Evolutionary conservation across 495 filamentous ascomycete genomes (phyloP).

Genomic region (Talaromyces ruber): DNA sequence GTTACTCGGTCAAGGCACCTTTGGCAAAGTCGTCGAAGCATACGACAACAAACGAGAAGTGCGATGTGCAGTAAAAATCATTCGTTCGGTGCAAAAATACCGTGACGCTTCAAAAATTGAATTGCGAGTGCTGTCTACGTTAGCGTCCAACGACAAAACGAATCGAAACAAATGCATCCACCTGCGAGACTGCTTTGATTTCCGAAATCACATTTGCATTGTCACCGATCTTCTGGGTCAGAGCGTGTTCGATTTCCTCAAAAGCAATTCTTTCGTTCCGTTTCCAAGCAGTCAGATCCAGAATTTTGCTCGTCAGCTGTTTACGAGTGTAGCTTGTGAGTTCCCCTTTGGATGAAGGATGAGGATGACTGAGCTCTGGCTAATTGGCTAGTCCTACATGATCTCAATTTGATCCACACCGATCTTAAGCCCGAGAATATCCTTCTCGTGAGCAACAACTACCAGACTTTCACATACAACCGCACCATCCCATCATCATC

Average conservation of each 20-base stretch:
- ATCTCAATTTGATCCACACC: slow-evolving; percentile 96
- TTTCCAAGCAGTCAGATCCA: slow-evolving; percentile 99
- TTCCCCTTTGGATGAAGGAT: slow-evolving; percentile 10
- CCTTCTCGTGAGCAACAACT: slow-evolving; percentile 77
- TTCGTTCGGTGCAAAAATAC: slow-evolving; percentile 96
- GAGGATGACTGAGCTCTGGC: neutral
- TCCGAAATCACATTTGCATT: slow-evolving; percentile 96
- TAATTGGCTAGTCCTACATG: slow-evolving; percentile 68
- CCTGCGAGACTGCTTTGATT: slow-evolving; percentile 94
- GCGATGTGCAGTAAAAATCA: slow-evolving; percentile 92
- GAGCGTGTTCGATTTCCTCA: slow-evolving; percentile 97
- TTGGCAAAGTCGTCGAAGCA: slow-evolving; percentile 95
- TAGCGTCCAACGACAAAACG: slow-evolving; percentile 79
- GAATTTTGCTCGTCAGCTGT: slow-evolving; percentile 86
- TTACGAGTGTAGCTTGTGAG: slow-evolving; percentile 98
- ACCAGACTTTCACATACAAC: slow-evolving; percentile 97
- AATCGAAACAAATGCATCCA: slow-evolving; percentile 98
- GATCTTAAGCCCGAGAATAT: slow-evolving; percentile 99
- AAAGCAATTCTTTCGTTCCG: slow-evolving; percentile 86
- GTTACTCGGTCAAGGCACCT: slow-evolving; percentile 91
- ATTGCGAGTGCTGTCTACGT: slow-evolving; percentile 80
- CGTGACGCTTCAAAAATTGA: slow-evolving; percentile 96
- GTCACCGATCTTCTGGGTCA: slow-evolving; percentile 94
- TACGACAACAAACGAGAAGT: slow-evolving; percentile 65
- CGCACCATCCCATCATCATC: slow-evolving; percentile 90